Percentiles rank a stretch among this genome's conserved stretches.
phyloP scores from a whole-genome alignment of 2,329 filamentous ascomycete genomes.

The Penicillium expansum region DNA sequence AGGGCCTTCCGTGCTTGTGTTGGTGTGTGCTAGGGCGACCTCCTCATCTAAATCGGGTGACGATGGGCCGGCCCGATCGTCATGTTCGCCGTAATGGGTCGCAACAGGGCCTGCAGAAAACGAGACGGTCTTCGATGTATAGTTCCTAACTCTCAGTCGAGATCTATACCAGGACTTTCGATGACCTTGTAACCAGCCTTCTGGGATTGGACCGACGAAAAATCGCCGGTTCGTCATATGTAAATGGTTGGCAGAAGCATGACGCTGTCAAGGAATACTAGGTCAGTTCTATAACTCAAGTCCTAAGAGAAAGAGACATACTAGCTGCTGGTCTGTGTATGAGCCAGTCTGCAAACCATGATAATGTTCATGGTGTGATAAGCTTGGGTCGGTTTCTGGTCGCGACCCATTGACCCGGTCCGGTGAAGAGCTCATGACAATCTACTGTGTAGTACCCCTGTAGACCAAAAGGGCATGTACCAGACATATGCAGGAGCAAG shows the following conservation, averaged over 20 bases:
- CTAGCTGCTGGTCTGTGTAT: constrained; percentile 55
- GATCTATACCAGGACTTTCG: constrained; percentile 61
- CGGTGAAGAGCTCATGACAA: constrained; percentile 29
- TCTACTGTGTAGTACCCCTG: constrained; percentile 3
- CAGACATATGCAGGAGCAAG: constrained; percentile 2
- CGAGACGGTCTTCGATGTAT: constrained; percentile 49
- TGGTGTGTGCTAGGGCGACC: constrained; percentile 16
- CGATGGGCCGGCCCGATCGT: constrained; percentile 26
- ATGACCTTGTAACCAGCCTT: constrained; percentile 63
- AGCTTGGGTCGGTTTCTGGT: constrained; percentile 17
- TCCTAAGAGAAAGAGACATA: constrained; percentile 28
- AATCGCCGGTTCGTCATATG: constrained; percentile 60
- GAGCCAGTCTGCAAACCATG: constrained; percentile 48
- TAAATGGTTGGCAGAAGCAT: constrained; percentile 61
- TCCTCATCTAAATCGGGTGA: constrained; percentile 16
- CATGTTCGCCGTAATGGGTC: constrained; percentile 41
- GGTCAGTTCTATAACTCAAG: constrained; percentile 2
- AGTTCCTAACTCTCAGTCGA: constrained; percentile 44
- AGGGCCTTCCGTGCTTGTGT: constrained; percentile 12
- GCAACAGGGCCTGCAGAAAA: constrained; percentile 51
- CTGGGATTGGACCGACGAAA: constrained; percentile 65
- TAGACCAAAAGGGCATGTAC: constrained; percentile 4
- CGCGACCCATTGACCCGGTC: constrained; percentile 20
- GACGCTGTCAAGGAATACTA: constrained; percentile 44
- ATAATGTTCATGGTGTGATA: constrained; percentile 23